These are phyloP conservation scores for Obelidium mucronatum DNA, from an alignment of 192 early-diverging fungal genomes.

Conservation along the genomic window DNA sequence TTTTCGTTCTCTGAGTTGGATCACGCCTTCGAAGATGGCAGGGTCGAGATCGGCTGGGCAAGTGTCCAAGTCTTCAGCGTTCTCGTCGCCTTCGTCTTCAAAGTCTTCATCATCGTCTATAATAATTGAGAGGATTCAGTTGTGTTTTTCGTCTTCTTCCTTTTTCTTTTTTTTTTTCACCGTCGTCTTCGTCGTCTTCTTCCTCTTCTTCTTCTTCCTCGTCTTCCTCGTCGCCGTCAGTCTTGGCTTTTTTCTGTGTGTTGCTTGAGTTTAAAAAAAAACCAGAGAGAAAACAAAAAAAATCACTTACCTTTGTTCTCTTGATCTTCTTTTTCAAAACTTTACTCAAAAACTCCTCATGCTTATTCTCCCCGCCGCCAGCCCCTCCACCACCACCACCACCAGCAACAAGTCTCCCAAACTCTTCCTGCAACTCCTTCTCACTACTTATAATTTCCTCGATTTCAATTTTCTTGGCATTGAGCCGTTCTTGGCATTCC, in stretches of 20 bases:
- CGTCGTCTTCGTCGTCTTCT: constrained; percentile 36
- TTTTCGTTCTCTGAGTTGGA: constrained; percentile 56
- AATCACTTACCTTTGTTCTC: constrained; percentile 54
- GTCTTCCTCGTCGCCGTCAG: constrained; percentile 41
- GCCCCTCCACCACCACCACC: too few relatives aligned
- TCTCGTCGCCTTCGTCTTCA: constrained; percentile 56
- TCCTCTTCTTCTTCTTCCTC: constrained; percentile 50
- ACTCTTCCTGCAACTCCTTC: constrained; percentile 63
- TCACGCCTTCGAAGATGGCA: constrained; percentile 41
- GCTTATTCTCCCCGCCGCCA: constrained; percentile 69
- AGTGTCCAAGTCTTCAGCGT: constrained; percentile 51
- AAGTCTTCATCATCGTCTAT: constrained; percentile 51
- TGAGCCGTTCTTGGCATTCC: constrained; percentile 70
- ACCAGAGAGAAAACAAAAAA: constrained; percentile 1
- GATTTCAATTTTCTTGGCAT: constrained; percentile 63
- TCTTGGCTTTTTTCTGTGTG: constrained; percentile 57
- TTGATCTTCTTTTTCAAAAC: constrained; percentile 70
- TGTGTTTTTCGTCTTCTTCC: constrained; percentile 46
- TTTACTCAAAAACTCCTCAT: constrained; percentile 65
- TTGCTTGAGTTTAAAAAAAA: too few relatives aligned
- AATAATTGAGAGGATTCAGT: too few relatives aligned
- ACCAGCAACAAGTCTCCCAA: constrained; percentile 45
- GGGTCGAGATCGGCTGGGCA: constrained; percentile 65
- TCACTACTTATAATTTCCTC: constrained; percentile 58
- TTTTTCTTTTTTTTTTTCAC: constrained; percentile 39